Evolutionary conservation across 2,329 filamentous ascomycete species (phyloP), one percentile per base, ranked within the genome.

Genomic region (Phoma sp.): DNA sequence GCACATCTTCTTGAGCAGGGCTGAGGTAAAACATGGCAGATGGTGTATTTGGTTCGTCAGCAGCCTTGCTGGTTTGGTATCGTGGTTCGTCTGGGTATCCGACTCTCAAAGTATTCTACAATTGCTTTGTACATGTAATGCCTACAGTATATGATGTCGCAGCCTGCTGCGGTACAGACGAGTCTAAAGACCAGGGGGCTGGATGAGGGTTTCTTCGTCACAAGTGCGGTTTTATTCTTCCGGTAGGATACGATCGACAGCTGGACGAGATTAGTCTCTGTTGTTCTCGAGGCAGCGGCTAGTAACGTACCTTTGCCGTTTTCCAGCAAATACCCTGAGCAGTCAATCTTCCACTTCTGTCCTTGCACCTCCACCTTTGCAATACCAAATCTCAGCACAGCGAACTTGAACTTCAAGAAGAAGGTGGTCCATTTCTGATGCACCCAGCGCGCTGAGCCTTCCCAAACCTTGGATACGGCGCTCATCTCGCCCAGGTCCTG

Each of bases 331-430:
- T 63, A 72, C 0, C 70, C 72, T 12, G 65, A 66, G 52, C 71
- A 74, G 47, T 75, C 72, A 41, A 75, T 67, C 58, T 74, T 74
- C 71, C 71, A 75, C 45, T 72, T 72, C 15, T 68, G 63, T 6
- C 64, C 71, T 15, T 67, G 55, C 3, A 73, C 68, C 43, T 71
- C 60, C 4, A 74, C 58, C 10, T 67, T 62, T 4, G 67, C 67
- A 43, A 70, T 69, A 3, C 72, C 71, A 33, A 74, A 74, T 21
- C 68, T 63, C 32, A 74, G 47, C 9, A 75, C 68, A 5, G 68
- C 67, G 35, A 71, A 73, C 47, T 74, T 74, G 61, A 74, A 74
- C 9, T 57, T 61, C 29, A 71, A 44, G 39, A 74, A 74, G 61
- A 74, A 74, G 21, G 65, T 70, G 8, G 68, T 73, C 70, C 70